These are phyloP conservation scores for Camillea tinctor DNA, from an alignment of 2,329 filamentous ascomycete genomes.

Conservation along the genomic window DNA sequence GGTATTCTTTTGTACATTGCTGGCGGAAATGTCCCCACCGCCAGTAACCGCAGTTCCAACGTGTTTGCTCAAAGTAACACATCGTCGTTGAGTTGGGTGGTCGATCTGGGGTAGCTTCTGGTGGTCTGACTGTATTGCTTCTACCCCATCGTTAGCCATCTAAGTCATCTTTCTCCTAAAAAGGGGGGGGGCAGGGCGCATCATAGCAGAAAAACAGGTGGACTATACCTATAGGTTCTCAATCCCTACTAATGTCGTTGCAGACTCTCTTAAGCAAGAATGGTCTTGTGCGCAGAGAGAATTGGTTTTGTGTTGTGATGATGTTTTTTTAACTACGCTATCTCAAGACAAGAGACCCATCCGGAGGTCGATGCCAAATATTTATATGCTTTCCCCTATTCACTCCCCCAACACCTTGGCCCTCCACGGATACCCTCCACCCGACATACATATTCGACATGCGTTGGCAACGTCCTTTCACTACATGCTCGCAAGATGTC, in stretches of 20 bases:
- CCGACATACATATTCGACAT: slow-evolving; percentile 19
- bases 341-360: slow-evolving; percentile 5
- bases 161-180: neutral
- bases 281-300: neutral
- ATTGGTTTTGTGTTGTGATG: neutral
- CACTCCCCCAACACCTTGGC: slow-evolving; percentile 16
- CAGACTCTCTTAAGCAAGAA: neutral
- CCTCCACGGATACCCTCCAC: slow-evolving; percentile 14
- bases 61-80: slow-evolving; percentile 95
- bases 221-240: neutral
- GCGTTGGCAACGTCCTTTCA: slow-evolving; percentile 18
- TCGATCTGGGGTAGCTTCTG: neutral
- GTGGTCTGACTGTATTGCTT: neutral
- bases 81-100: slow-evolving; percentile 46
- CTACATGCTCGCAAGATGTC: slow-evolving; percentile 28
- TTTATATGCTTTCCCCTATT: slow-evolving; percentile 30
- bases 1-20: slow-evolving; percentile 92
- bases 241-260: neutral
- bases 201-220: neutral
- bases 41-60: slow-evolving; percentile 85
- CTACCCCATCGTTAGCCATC: neutral
- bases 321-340: neutral
- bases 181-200: neutral
- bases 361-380: slow-evolving; percentile 18
- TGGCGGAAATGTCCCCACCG: slow-evolving; percentile 92